These are phyloP conservation scores for Phytophthora vignae DNA, from an alignment of 352 stramenopile genomes.

Conservation along the genomic window DNA sequence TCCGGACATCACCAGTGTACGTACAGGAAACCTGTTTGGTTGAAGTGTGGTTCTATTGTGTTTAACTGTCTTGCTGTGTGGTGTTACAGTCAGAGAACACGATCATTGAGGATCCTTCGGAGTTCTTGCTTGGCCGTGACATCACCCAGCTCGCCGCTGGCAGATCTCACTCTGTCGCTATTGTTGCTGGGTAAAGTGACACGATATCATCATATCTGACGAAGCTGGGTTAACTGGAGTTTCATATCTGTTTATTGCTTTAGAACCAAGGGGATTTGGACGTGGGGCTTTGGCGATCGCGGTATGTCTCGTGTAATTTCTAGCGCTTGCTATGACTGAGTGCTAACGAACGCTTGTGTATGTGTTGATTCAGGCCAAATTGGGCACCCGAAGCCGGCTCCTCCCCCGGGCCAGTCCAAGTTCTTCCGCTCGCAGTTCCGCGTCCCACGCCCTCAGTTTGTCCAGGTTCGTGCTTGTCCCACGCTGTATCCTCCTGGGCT, in stretches of 20 bases:
- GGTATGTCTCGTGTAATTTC: constrained; percentile 26
- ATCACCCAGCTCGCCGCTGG: constrained; percentile 65
- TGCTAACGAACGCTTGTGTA: not conserved
- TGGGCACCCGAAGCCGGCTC: constrained; percentile 65
- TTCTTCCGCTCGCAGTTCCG: constrained; percentile 87
- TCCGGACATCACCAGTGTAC: constrained; percentile 61
- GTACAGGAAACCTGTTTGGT: constrained; percentile 6
- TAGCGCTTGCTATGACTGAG: not conserved
- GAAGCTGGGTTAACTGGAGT: not conserved
- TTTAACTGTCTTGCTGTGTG: not conserved
- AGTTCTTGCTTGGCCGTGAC: constrained; percentile 81
- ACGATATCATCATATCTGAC: not conserved
- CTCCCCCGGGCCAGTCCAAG: constrained; percentile 64
- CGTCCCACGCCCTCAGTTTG: constrained; percentile 68
- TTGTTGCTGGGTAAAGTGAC: constrained; percentile 54
- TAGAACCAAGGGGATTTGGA: constrained; percentile 77
- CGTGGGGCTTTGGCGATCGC: constrained; percentile 76
- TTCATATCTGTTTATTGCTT: constrained; percentile 7
- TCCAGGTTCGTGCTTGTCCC: constrained; percentile 48
- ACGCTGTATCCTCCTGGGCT: not conserved
- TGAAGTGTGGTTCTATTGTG: constrained; percentile 7
- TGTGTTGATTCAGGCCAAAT: constrained; percentile 55
- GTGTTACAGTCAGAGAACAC: constrained; percentile 48
- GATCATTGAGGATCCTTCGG: constrained; percentile 68
- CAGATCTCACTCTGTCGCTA: constrained; percentile 63